Conservation (phyloP, 495 filamentous ascomycete genomes). For the Xylaria venustula region DNA sequence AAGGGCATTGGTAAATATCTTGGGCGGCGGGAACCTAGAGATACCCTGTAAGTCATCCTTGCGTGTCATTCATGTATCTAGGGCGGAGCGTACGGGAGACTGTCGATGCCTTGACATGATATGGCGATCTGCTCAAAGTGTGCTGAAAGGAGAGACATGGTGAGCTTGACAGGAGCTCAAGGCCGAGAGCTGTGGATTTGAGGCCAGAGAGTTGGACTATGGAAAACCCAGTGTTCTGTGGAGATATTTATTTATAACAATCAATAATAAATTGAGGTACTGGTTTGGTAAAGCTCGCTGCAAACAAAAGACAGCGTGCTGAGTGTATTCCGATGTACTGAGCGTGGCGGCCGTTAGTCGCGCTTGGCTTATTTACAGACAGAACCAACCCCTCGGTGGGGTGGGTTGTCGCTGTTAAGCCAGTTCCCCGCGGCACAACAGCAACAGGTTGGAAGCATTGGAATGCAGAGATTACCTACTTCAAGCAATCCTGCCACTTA, state of each 20-base stretch:
- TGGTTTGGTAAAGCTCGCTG: no score
- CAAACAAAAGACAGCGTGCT: no score
- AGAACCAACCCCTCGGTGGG: not conserved
- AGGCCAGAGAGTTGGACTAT: not conserved
- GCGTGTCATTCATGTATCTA: not conserved
- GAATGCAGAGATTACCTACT: no score
- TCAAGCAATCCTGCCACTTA: no score
- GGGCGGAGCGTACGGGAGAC: conserved; percentile 66
- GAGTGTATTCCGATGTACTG: no score
- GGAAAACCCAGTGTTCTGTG: no score
- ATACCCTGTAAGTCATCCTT: not conserved
- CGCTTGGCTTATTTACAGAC: no score
- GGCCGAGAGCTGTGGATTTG: not conserved
- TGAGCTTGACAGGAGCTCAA: not conserved
- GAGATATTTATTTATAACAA: no score
- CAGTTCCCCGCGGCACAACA: no score
- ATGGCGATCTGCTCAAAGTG: conserved; percentile 90
- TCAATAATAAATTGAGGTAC: no score
- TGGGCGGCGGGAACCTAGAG: conserved; percentile 79
- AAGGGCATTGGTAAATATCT: conserved; percentile 93
- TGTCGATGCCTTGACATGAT: conserved; percentile 78
- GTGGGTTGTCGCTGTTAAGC: not conserved
- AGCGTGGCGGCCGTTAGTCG: no score
- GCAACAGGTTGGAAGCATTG: no score
- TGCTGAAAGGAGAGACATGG: conserved; percentile 73